Percentiles rank a stretch among this genome's conserved stretches.
phyloP scores from a whole-genome alignment of 2,329 filamentous ascomycete genomes.

The Seiridium unicorne region DNA sequence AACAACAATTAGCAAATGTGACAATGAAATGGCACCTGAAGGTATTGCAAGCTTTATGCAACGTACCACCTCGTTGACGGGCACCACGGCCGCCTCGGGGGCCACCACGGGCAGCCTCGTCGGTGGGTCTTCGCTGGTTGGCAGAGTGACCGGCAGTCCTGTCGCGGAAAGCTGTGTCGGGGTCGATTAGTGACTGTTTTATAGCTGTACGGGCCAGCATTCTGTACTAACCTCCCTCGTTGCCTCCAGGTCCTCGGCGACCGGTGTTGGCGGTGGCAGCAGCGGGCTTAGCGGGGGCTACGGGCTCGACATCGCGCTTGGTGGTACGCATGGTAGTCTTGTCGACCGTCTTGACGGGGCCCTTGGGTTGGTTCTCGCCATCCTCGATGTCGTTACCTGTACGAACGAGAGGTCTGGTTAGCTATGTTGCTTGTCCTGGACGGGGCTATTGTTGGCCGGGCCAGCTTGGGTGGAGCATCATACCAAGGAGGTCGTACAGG shows the following conservation, averaged over 20 bases:
- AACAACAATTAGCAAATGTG: background rate
- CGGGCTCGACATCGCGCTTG: conserved; percentile 84
- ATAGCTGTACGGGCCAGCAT: background rate
- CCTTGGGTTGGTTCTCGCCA: conserved; percentile 66
- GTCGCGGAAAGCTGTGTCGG: conserved; percentile 78
- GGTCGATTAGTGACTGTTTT: conserved; percentile 7
- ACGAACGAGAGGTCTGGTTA: conserved; percentile 22
- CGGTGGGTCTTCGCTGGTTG: conserved; percentile 79
- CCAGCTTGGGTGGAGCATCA: conserved; percentile 22
- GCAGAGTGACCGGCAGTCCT: conserved; percentile 74
- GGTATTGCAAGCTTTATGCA: background rate
- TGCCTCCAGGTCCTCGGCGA: conserved; percentile 65
- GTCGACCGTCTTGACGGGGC: conserved; percentile 85
- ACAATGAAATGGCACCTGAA: background rate
- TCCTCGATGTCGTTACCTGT: conserved; percentile 63
- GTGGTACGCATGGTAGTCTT: conserved; percentile 71
- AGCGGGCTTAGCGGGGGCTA: conserved; percentile 55
- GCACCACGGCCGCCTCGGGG: conserved; percentile 64
- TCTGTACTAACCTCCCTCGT: conserved; percentile 76
- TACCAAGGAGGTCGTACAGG: conserved; percentile 98
- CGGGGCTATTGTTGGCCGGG: background rate
- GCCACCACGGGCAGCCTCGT: conserved; percentile 58
- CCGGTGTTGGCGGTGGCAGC: conserved; percentile 33
- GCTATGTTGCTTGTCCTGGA: conserved; percentile 13
- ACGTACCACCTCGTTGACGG: conserved; percentile 59